Evolutionary conservation across 495 filamentous ascomycete genomes (phyloP).

Genomic region (Penicillium nucicola): DNA sequence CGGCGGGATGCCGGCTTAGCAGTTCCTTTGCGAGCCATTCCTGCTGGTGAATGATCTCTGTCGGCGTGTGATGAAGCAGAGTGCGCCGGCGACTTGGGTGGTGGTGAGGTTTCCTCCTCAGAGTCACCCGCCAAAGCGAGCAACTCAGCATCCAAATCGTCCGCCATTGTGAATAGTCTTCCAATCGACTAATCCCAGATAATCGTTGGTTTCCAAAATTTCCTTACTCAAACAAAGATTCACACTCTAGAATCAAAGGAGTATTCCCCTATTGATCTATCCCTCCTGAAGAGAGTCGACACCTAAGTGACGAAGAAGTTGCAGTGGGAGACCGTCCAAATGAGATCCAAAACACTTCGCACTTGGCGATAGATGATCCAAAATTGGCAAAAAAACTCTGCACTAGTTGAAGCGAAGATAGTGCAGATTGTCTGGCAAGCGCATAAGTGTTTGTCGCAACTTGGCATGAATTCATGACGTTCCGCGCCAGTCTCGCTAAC

Average conservation of each 20-base stretch:
- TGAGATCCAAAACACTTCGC: not conserved
- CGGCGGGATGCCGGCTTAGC: conserved; percentile 38
- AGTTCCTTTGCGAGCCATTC: conserved; percentile 46
- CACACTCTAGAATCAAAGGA: not conserved
- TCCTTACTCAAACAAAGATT: not conserved
- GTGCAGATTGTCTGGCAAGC: not conserved
- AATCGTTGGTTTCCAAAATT: not conserved
- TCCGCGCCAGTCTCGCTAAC: conserved; percentile 24
- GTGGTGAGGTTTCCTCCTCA: conserved; percentile 52
- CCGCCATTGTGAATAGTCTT: conserved; percentile 43
- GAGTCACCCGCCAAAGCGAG: conserved; percentile 77
- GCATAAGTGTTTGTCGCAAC: conserved; percentile 16
- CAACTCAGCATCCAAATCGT: conserved; percentile 83
- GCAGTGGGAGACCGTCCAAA: not conserved
- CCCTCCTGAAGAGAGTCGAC: conserved; percentile 5
- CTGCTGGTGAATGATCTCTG: conserved; percentile 24
- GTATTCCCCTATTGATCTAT: not conserved
- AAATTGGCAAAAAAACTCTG: conserved; percentile 2
- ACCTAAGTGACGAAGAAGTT: not conserved
- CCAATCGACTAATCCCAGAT: conserved; percentile 2
- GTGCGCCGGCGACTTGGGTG: conserved; percentile 34
- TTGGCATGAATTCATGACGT: conserved; percentile 29
- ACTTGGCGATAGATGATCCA: not conserved
- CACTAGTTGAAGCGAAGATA: not conserved
- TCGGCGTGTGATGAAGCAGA: conserved; percentile 36